A percentile compares a stretch with the other conserved stretches of the same genome.
Evolutionary conservation across 495 filamentous ascomycete species (phyloP).

Genomic region (Sphaerosporella brunnea): DNA sequence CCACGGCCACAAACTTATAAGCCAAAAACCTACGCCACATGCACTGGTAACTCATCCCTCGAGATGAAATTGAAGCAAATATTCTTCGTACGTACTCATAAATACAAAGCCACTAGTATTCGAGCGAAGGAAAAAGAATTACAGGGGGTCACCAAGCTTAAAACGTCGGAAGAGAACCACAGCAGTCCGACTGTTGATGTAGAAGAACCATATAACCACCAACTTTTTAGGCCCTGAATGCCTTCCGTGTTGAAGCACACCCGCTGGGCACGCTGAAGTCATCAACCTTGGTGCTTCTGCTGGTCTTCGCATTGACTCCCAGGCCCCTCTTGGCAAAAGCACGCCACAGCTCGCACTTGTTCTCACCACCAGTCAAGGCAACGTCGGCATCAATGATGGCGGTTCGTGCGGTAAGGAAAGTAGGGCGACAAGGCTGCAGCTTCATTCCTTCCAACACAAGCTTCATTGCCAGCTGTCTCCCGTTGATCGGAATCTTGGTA

Average conservation of each 20-base stretch:
- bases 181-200: too few species aligned
- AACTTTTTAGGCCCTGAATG: too few species aligned
- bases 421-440: conserved; percentile 38
- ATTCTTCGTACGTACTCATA: too few species aligned
- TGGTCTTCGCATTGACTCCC: conserved; percentile 25
- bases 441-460: conserved; percentile 37
- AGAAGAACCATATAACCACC: too few species aligned
- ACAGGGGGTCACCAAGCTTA: too few species aligned
- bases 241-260: neutral
- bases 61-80: too few species aligned
- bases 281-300: neutral
- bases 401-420: conserved; percentile 34
- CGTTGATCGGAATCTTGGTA: conserved; percentile 34
- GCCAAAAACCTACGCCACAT: too few species aligned
- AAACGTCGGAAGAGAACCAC: too few species aligned
- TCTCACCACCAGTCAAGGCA: conserved; percentile 34
- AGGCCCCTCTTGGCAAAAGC: conserved; percentile 38
- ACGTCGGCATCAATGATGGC: conserved; percentile 38
- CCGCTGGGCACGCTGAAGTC: conserved; percentile 1
- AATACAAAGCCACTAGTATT: too few species aligned
- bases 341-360: conserved; percentile 36
- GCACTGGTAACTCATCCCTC: too few species aligned
- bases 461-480: conserved; percentile 35
- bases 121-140: too few species aligned
- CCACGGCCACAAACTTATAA: too few species aligned